A percentile compares a stretch with the other conserved stretches of the same genome.
Evolutionary conservation across 2,329 filamentous ascomycete genomes (phyloP).

Genomic region (Pseudopyricularia cyperi): DNA sequence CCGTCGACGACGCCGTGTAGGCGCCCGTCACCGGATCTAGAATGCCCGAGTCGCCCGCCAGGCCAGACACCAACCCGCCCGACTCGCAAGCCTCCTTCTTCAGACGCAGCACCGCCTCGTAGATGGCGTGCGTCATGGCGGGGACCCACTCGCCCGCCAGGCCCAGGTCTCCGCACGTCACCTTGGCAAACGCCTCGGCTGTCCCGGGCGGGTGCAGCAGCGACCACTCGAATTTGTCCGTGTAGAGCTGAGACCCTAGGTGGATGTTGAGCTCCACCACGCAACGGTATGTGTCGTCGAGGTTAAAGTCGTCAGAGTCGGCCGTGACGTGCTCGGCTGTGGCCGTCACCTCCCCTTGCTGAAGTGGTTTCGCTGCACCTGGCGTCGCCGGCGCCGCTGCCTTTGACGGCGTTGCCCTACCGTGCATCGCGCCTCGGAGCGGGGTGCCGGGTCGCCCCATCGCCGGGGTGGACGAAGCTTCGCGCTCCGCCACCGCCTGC

Average conservation of each 20-base stretch:
- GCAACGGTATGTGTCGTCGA: constrained; percentile 89
- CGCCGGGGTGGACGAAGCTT: constrained; percentile 11
- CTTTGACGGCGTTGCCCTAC: background rate
- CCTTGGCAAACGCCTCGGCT: constrained; percentile 81
- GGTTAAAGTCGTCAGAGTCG: constrained; percentile 66
- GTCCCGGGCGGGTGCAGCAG: constrained; percentile 82
- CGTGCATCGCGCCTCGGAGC: constrained; percentile 27
- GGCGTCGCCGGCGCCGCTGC: constrained; percentile 3
- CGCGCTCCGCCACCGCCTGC: background rate
- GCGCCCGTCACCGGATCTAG: constrained; percentile 49
- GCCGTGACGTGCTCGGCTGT: constrained; percentile 50
- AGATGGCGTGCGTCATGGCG: constrained; percentile 90
- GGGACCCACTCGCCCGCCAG: constrained; percentile 87
- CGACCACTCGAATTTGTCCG: constrained; percentile 97
- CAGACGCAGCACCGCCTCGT: constrained; percentile 79
- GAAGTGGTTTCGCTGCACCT: background rate
- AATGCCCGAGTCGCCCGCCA: constrained; percentile 28
- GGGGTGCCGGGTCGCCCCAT: constrained; percentile 44
- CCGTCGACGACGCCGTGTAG: background rate
- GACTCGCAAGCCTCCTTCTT: constrained; percentile 97
- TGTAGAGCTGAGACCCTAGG: constrained; percentile 80
- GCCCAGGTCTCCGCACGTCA: constrained; percentile 85
- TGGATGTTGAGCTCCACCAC: constrained; percentile 87
- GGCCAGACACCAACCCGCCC: constrained; percentile 68
- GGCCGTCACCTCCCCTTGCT: constrained; percentile 45